These are phyloP conservation scores for Gigaspora rosea DNA, from an alignment of 192 early-diverging fungal species.

Conservation along the genomic window DNA sequence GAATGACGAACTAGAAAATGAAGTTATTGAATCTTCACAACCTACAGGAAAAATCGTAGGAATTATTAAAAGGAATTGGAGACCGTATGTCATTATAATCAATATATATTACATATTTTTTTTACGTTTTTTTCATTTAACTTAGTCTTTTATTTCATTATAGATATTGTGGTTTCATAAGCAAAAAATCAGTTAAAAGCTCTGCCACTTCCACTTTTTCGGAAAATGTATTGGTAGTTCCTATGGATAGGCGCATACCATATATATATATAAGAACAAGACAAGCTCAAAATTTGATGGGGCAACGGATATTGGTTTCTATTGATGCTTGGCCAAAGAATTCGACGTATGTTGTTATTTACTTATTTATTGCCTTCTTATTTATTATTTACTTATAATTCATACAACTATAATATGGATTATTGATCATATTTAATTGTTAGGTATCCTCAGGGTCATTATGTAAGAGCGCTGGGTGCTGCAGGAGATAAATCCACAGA, in stretches of 20 bases:
- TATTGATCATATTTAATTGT: not conserved
- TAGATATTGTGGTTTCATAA: constrained; percentile 85
- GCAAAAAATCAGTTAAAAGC: constrained; percentile 62
- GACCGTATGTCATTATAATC: constrained; percentile 51
- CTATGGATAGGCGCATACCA: constrained; percentile 95
- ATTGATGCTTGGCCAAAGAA: constrained; percentile 89
- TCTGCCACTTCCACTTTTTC: constrained; percentile 59
- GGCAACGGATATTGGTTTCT: constrained; percentile 88
- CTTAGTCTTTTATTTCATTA: not conserved
- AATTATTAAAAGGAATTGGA: constrained; percentile 94
- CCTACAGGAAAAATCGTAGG: constrained; percentile 91
- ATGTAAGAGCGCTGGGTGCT: constrained; percentile 85
- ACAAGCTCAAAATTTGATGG: constrained; percentile 76
- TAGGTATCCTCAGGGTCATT: constrained; percentile 85
- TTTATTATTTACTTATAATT: no score
- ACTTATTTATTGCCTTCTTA: not conserved
- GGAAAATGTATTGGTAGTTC: constrained; percentile 78
- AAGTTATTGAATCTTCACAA: constrained; percentile 45
- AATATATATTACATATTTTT: no score
- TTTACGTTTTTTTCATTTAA: not conserved
- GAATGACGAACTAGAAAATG: constrained; percentile 69
- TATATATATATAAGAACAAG: constrained; percentile 90
- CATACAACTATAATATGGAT: not conserved
- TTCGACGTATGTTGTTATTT: constrained; percentile 53
- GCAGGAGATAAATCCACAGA: constrained; percentile 95